A percentile compares a stretch with the other conserved stretches of the same genome.
Conservation (phyloP, 2,329 filamentous ascomycete genomes). For the Epichloe sylvatica region DNA sequence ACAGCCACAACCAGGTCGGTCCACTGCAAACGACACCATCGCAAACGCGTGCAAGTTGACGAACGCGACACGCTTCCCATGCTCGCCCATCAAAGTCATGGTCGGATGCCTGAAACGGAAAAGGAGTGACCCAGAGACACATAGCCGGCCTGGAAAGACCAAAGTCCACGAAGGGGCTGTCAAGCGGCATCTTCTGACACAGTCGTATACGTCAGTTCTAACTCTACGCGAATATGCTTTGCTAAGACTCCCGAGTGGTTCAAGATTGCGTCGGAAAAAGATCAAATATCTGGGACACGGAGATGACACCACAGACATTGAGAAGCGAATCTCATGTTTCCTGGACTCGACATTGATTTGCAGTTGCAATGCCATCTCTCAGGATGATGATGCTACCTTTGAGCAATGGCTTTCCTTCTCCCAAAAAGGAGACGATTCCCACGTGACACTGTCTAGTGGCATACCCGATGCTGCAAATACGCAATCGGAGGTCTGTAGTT, state of each 20-base stretch:
- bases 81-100: conserved; percentile 12
- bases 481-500: conserved; percentile 45
- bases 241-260: conserved; percentile 49
- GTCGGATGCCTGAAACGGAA: conserved; percentile 16
- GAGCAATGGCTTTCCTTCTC: conserved; percentile 48
- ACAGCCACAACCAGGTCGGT: not conserved
- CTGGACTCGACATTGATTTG: conserved; percentile 62
- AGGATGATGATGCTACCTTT: conserved; percentile 27
- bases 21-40: not conserved
- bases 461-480: conserved; percentile 32
- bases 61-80: not conserved
- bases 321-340: conserved; percentile 36
- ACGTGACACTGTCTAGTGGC: conserved; percentile 36
- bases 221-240: conserved; percentile 60
- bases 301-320: conserved; percentile 15
- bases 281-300: conserved; percentile 31
- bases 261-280: conserved; percentile 46
- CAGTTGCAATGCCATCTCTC: conserved; percentile 18
- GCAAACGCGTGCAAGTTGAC: not conserved
- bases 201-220: conserved; percentile 52
- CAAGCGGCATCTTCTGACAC: conserved; percentile 50
- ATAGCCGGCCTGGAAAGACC: not conserved
- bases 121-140: conserved; percentile 9
- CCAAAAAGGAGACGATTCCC: conserved; percentile 44
- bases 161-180: conserved; percentile 11